These are phyloP conservation scores for Penicillium canescens DNA, from an alignment of 495 filamentous ascomycete genomes.

Conservation along the genomic window DNA sequence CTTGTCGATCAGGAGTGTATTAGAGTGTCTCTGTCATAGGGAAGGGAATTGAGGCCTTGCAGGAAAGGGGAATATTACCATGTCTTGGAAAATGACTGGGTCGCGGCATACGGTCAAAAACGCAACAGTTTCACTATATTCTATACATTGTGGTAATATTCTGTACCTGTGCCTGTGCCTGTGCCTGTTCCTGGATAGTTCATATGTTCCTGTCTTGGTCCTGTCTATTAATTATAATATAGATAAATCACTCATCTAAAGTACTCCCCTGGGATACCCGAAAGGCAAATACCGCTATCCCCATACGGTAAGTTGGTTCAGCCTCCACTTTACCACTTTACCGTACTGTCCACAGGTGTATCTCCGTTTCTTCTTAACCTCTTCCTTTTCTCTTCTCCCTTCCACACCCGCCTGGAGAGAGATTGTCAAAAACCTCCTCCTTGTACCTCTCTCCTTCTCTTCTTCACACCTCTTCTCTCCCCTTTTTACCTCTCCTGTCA, in stretches of 20 bases:
- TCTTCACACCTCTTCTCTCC: conserved; percentile 51
- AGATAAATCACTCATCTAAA: no score
- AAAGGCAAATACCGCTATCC: no score
- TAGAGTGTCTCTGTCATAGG: conserved; percentile 1
- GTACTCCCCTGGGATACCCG: neutral
- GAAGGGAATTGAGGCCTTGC: neutral
- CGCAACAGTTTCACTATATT: conserved; percentile 11
- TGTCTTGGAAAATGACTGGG: conserved; percentile 29
- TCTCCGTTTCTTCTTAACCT: conserved; percentile 33
- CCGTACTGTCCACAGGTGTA: conserved; percentile 30
- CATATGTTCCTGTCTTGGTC: no score
- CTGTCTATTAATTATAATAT: no score
- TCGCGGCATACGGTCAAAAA: conserved; percentile 27
- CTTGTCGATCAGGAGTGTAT: conserved; percentile 22
- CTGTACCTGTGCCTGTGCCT: neutral
- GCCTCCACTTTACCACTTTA: conserved; percentile 31
- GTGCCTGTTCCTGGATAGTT: neutral
- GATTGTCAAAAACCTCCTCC: conserved; percentile 38
- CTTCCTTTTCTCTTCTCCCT: conserved; percentile 41
- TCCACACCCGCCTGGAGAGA: conserved; percentile 53
- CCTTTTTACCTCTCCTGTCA: conserved; percentile 56
- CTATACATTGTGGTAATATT: neutral
- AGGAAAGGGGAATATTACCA: neutral
- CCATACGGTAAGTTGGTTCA: conserved; percentile 9
- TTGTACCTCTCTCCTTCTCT: conserved; percentile 38